These are phyloP conservation scores for Solanum okadae DNA, from an alignment of 257 asterid species.

Conservation along the genomic window DNA sequence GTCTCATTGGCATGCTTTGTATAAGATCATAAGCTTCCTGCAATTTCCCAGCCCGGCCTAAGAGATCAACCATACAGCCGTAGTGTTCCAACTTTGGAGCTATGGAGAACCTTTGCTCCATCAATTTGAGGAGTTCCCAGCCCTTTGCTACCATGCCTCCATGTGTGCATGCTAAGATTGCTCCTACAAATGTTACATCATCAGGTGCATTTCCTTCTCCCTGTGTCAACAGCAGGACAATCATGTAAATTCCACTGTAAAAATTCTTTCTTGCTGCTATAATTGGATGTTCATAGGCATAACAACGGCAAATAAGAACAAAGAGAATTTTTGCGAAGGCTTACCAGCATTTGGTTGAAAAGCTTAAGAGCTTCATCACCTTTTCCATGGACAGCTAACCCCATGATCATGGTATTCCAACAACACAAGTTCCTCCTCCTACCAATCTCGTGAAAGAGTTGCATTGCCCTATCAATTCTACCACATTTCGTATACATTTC, in stretches of 20 bases:
- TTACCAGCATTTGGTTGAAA: slow-evolving; percentile 56
- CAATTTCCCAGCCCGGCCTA: slow-evolving; percentile 68
- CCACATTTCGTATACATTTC: slow-evolving; percentile 81
- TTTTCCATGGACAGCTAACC: slow-evolving; percentile 78
- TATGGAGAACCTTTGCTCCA: slow-evolving; percentile 26
- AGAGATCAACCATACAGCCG: slow-evolving; percentile 79
- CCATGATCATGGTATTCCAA: slow-evolving; percentile 83
- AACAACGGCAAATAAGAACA: neutral
- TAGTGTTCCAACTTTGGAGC: slow-evolving; percentile 24
- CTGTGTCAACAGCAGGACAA: slow-evolving; percentile 27
- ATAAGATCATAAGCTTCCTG: slow-evolving; percentile 56
- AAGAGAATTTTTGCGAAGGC: neutral
- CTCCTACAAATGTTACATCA: slow-evolving; percentile 81
- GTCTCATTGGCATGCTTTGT: slow-evolving; percentile 64
- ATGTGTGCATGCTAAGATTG: slow-evolving; percentile 76
- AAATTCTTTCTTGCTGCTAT: neutral
- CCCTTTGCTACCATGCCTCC: slow-evolving; percentile 64
- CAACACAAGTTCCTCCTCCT: slow-evolving; percentile 54
- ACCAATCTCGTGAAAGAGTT: slow-evolving; percentile 54
- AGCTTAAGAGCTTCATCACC: slow-evolving; percentile 47
- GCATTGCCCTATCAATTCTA: slow-evolving; percentile 52
- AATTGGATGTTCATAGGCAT: neutral
- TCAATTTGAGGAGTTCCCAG: slow-evolving; percentile 37
- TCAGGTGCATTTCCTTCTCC: slow-evolving; percentile 49
- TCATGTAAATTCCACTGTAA: neutral